These are phyloP conservation scores for Neoascochyta sp. DNA, from an alignment of 2,329 filamentous ascomycete genomes.

Conservation along the genomic window DNA sequence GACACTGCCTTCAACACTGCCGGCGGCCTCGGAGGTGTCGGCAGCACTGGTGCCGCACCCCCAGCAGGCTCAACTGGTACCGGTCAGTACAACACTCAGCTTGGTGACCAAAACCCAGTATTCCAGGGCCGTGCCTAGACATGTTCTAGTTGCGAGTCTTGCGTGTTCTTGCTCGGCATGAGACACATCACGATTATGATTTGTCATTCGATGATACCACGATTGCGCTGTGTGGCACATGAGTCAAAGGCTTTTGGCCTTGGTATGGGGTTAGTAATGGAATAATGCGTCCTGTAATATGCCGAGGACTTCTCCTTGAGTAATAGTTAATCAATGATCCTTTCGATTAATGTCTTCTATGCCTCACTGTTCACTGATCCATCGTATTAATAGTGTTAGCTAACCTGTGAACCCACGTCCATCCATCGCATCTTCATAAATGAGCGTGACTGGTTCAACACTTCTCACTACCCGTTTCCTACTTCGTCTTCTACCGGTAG, in stretches of 20 bases:
- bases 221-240: conserved; percentile 12
- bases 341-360: too few relatives aligned
- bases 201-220: conserved; percentile 35
- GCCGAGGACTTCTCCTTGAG: too few relatives aligned
- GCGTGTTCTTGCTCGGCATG: conserved; percentile 1
- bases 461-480: too few relatives aligned
- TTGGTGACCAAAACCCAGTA: conserved; percentile 45
- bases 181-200: conserved; percentile 16
- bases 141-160: conserved; percentile 7
- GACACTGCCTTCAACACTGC: conserved; percentile 41
- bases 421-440: too few relatives aligned
- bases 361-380: too few relatives aligned
- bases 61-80: conserved; percentile 9
- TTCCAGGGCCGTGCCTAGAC: conserved; percentile 37
- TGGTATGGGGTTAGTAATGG: background rate
- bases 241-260: too few relatives aligned
- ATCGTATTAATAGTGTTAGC: too few relatives aligned
- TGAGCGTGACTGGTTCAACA: too few relatives aligned
- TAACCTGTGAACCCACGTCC: too few relatives aligned
- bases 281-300: too few relatives aligned
- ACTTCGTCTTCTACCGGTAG: too few relatives aligned
- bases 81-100: conserved; percentile 35
- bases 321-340: too few relatives aligned
- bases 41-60: conserved; percentile 10
- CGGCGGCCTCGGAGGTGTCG: conserved; percentile 9